A percentile compares a stretch with the other conserved stretches of the same genome.
phyloP scores from a whole-genome alignment of 2,329 filamentous ascomycete species.

The Talaromyces sp. region DNA sequence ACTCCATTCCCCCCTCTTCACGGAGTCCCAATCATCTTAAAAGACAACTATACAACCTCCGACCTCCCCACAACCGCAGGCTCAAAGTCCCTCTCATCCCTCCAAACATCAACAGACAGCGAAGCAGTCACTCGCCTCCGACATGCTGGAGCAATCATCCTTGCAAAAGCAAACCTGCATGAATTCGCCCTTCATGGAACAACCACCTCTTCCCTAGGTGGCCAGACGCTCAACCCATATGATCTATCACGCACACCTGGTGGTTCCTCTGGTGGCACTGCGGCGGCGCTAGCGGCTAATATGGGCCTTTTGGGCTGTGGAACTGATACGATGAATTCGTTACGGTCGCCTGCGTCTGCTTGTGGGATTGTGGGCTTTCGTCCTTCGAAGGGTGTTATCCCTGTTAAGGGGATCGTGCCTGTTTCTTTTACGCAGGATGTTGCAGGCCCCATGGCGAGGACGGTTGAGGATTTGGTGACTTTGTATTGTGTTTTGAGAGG shows the following conservation, averaged over 20 bases:
- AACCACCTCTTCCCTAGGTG: constrained; percentile 63
- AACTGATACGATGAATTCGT: constrained; percentile 65
- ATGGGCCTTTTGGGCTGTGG: constrained; percentile 63
- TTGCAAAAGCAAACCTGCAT: constrained; percentile 65
- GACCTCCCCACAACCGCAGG: constrained; percentile 63
- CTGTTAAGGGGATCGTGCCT: constrained; percentile 56
- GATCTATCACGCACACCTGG: constrained; percentile 66
- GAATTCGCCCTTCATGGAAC: constrained; percentile 67
- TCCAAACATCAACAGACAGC: constrained; percentile 49
- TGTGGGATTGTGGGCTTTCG: constrained; percentile 63
- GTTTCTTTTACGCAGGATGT: constrained; percentile 61
- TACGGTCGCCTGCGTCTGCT: constrained; percentile 64
- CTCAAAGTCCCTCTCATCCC: constrained; percentile 52
- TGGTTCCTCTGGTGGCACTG: constrained; percentile 65
- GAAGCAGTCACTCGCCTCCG: constrained; percentile 55
- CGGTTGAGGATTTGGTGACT: constrained; percentile 31
- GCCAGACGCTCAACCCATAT: constrained; percentile 69
- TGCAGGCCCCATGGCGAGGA: constrained; percentile 58
- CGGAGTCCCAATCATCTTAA: constrained; percentile 64
- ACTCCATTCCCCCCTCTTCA: constrained; percentile 47
- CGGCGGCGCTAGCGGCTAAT: constrained; percentile 60
- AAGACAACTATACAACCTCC: constrained; percentile 64
- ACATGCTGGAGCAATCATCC: constrained; percentile 57
- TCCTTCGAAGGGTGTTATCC: constrained; percentile 58
- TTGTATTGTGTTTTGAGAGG: constrained; percentile 33